phyloP scores from a whole-genome alignment of 768 basidiomycete species.

The Tricholoma bakamatsutake region DNA sequence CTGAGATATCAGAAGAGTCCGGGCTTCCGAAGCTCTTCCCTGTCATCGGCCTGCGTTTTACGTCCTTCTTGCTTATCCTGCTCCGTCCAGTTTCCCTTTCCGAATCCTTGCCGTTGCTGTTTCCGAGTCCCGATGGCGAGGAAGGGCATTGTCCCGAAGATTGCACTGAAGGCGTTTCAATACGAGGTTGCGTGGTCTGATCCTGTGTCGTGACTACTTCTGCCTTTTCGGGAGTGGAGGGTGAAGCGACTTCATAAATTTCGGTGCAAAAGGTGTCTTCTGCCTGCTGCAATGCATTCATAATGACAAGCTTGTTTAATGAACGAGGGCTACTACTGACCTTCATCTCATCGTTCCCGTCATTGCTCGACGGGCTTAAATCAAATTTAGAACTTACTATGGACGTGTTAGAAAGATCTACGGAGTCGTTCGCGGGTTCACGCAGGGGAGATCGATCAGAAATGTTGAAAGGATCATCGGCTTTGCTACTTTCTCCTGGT shows the following conservation, averaged over 20 bases:
- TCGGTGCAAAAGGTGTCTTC: neutral
- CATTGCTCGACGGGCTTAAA: neutral
- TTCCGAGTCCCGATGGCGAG: constrained; percentile 1
- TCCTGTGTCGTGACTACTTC: neutral
- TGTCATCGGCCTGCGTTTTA: constrained; percentile 42
- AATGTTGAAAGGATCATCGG: neutral
- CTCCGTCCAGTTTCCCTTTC: constrained; percentile 15
- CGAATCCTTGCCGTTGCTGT: neutral
- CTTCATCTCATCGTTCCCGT: neutral
- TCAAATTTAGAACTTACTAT: neutral
- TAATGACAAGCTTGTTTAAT: neutral
- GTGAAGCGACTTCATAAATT: neutral
- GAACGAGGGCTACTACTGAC: neutral
- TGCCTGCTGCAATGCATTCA: neutral
- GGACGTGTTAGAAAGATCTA: constrained; percentile 23
- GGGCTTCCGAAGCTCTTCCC: constrained; percentile 38
- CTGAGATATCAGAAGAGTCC: constrained; percentile 16
- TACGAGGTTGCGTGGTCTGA: neutral
- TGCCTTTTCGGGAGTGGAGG: neutral
- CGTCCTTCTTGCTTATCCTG: constrained; percentile 49
- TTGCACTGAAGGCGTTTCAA: neutral
- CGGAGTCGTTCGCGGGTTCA: constrained; percentile 10
- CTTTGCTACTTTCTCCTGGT: neutral
- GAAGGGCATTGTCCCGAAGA: neutral
- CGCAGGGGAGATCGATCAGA: neutral